phyloP scores from a whole-genome alignment of 2,329 filamentous ascomycete genomes.

The Fusarium poae region DNA sequence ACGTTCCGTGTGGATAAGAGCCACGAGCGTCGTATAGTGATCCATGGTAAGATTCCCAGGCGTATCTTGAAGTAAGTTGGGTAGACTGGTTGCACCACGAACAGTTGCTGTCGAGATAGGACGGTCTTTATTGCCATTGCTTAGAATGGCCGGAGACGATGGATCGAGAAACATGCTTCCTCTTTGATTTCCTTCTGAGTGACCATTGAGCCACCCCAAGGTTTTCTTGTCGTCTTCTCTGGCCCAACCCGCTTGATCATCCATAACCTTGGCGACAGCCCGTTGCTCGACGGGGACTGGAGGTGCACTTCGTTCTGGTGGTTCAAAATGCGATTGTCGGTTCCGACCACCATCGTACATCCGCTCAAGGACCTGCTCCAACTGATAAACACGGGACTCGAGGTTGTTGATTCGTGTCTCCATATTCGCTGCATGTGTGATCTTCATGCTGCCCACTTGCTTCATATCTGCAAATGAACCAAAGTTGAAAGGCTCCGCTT shows the following conservation, averaged over 20 bases:
- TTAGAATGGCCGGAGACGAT: constrained; percentile 9
- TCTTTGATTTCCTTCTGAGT: constrained; percentile 55
- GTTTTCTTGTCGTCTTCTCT: constrained; percentile 14
- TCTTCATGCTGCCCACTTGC: constrained; percentile 67
- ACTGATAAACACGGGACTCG: constrained; percentile 64
- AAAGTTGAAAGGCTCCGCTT: constrained; percentile 68
- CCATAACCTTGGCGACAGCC: neutral
- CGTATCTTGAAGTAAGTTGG: constrained; percentile 54
- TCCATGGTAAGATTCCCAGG: constrained; percentile 56
- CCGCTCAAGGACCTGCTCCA: constrained; percentile 67
- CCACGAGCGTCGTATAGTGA: constrained; percentile 64
- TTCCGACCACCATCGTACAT: constrained; percentile 62
- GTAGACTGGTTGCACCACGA: constrained; percentile 61
- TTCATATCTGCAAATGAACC: constrained; percentile 61
- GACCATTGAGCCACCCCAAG: constrained; percentile 46
- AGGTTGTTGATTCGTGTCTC: constrained; percentile 66
- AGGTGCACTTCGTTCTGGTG: constrained; percentile 46
- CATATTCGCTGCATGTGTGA: constrained; percentile 66
- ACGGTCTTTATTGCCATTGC: constrained; percentile 45
- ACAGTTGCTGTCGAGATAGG: constrained; percentile 63
- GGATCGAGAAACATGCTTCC: constrained; percentile 59
- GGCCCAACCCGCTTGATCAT: constrained; percentile 6
- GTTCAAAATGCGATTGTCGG: constrained; percentile 52
- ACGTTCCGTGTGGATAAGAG: constrained; percentile 69
- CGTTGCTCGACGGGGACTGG: constrained; percentile 44